Base-by-base conservation (phyloP, 1,284 basidiomycete species). In the Stygiomarasmius scandens region DNA sequence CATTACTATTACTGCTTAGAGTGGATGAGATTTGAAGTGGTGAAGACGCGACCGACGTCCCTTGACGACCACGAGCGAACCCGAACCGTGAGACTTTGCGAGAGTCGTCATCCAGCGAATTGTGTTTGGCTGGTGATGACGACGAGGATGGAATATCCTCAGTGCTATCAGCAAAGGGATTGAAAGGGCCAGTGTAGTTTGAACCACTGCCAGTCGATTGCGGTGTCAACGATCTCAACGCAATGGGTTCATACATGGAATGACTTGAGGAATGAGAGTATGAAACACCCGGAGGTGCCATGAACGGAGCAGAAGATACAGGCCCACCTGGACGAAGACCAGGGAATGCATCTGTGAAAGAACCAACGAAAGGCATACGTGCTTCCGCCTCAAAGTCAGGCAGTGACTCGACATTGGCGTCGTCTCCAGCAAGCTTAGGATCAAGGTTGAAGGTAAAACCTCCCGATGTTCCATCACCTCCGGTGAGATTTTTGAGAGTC, bases 371-470 rank as follows among this genome's bases (percentile, higher is more conserved):
- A 45, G 89, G 83, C 36, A 74, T 75, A 52, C 66, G 76, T 6
- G 81, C 74, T 55, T 83, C 82, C 3, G 75, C 70, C 57, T 85
- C 83, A 52, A 87, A 78, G 48, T 85, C 81, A 0, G 82, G 77
- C 20, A 87, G 67, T 1, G 69, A 60, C 22, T 81, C 69, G 47
- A 76, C 69, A 32, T 67, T 71, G 6, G 72, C 68, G 47, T 80
- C 79, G 34, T 82, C 77, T 34, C 73, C 76, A 14, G 84, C 89
- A 22, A 93, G 75, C 60, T 86, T 90, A 14, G 88, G 87, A 69
- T 92, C 90, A 51, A 93, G 74, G 68, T 86, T 92, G 73, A 93
- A 93, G 67, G 87, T 91, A 72, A 92, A 93, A 2, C 89, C 86
- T 43, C 84, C 53, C 16, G 55, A 58, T 10, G 32, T 85, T 54